Base-by-base conservation (phyloP, 352 stramenopile species). In the Hyaloperonospora brassicae region DNA sequence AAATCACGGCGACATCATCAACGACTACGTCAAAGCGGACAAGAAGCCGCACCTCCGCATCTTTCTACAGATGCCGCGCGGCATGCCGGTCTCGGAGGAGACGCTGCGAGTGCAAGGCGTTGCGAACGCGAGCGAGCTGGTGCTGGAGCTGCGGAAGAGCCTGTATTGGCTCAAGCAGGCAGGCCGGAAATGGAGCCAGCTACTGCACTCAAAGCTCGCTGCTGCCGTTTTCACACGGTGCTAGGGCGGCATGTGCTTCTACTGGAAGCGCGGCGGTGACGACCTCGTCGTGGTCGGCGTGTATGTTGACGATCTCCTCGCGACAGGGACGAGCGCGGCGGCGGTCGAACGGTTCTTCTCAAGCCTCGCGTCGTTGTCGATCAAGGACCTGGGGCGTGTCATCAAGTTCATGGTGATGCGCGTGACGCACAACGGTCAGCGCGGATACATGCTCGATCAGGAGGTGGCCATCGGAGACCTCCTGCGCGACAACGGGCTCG, bases 141-240 rank as follows among this genome's bases (percentile, higher is more conserved):
- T 40, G 35, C 35, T 40, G 35, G 27, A 34, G 27, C 27, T 34
- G 27, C 27, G 27, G 4, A 34, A 34, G 13, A 40, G 68, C 57
- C 48, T 75, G 0, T 75, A 79, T 34, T 65, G 66, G 0, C 25
- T 70, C 0, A 68, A 68, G 35, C 66, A 74, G 34, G 62, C 66
- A 0, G 62, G 59, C 0, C 21, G 55, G 0, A 34, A 75, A 12
- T 75, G 69, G 64, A 50, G 51, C 48, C 31, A 72, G 39, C 24
- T 61, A 1, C 36, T 68, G 3, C 31, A 69, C 30, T 9, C 8
- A 0, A n/a, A 17, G 44, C 55, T 62, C 5, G 46, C 17, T 13
- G 35, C 2, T 13, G 35, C 35, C 35, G 14, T 3, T 5, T 40
- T 40, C 13, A 10, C 13, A 10, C 35, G 35, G 5, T 40, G 35